Conservation (phyloP, 2,329 filamentous ascomycete species). For the Fusarium ambrosium region DNA sequence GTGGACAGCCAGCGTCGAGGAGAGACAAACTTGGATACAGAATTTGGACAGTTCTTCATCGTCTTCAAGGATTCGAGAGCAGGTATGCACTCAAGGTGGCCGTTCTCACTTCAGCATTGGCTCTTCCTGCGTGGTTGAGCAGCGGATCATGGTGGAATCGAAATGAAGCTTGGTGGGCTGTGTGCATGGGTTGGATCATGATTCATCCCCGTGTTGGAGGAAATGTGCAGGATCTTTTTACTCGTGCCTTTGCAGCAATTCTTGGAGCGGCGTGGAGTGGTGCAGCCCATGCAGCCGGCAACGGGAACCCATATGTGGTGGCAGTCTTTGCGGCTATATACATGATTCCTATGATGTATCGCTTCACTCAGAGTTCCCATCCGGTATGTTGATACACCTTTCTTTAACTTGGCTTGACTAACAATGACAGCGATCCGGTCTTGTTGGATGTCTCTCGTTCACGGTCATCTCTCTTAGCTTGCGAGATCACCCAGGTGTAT, state of each 20-base stretch:
- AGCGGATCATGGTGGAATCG: slow-evolving; percentile 66
- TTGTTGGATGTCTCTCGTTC: slow-evolving; percentile 70
- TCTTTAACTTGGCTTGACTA: slow-evolving; percentile 12
- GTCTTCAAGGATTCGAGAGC: slow-evolving; percentile 69
- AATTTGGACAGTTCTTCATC: slow-evolving; percentile 64
- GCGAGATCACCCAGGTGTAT: slow-evolving; percentile 47
- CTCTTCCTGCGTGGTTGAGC: slow-evolving; percentile 67
- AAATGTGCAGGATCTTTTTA: slow-evolving; percentile 69
- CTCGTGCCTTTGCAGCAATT: slow-evolving; percentile 62
- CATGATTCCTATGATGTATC: slow-evolving; percentile 72
- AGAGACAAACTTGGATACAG: slow-evolving; percentile 59
- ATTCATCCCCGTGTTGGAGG: slow-evolving; percentile 66
- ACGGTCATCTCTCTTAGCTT: slow-evolving; percentile 65
- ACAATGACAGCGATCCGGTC: slow-evolving; percentile 63
- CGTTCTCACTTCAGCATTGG: slow-evolving; percentile 63
- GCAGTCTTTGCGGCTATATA: slow-evolving; percentile 68
- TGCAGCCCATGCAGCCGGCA: slow-evolving; percentile 62
- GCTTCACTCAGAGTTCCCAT: slow-evolving; percentile 67
- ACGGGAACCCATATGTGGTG: slow-evolving; percentile 68
- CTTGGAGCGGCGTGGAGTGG: slow-evolving; percentile 69
- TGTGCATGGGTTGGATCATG: slow-evolving; percentile 69
- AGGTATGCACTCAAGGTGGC: slow-evolving; percentile 70
- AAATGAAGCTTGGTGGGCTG: slow-evolving; percentile 70
- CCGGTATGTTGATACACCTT: slow-evolving; percentile 53
- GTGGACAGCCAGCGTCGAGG: slow-evolving; percentile 51